A percentile compares a stretch with the other conserved stretches of the same genome.
Conservation (phyloP, 768 basidiomycete species). For the Tylopilus plumbeoviolaceoides region DNA sequence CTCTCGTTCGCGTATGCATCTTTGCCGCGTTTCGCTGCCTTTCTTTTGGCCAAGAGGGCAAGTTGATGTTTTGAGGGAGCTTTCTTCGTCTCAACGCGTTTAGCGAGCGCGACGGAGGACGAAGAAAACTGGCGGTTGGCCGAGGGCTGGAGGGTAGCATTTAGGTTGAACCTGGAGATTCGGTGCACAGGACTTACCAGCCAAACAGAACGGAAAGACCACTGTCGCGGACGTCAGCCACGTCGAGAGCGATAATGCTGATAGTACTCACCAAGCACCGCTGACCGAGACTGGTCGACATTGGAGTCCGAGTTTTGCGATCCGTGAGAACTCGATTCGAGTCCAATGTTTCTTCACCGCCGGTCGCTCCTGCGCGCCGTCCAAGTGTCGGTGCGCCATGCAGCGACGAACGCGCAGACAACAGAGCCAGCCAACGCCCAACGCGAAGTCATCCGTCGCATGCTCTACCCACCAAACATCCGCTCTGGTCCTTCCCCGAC, state of each 20-base stretch:
- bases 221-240: conserved; percentile 17
- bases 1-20: conserved; percentile 61
- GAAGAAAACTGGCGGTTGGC: conserved; percentile 44
- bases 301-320: not conserved
- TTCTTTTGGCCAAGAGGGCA: conserved; percentile 60
- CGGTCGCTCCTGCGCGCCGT: conserved; percentile 25
- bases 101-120: conserved; percentile 40
- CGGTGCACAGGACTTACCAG: conserved; percentile 1
- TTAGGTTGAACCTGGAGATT: not conserved
- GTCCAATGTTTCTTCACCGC: conserved; percentile 37
- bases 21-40: conserved; percentile 49
- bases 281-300: conserved; percentile 25
- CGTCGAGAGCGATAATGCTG: conserved; percentile 2
- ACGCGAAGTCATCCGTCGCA: conserved; percentile 70
- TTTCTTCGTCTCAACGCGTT: conserved; percentile 51
- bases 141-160: not conserved
- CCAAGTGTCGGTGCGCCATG: conserved; percentile 39
- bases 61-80: conserved; percentile 67
- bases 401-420: conserved; percentile 30
- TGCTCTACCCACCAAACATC: conserved; percentile 76
- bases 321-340: conserved; percentile 23
- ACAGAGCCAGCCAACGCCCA: conserved; percentile 48
- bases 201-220: conserved; percentile 35
- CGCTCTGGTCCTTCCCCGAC: conserved; percentile 70
- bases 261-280: conserved; percentile 20